Percentiles rank a stretch among this genome's conserved stretches.
Evolutionary conservation across 2,329 filamentous ascomycete genomes (phyloP).

Genomic region (Cadophora gregata): DNA sequence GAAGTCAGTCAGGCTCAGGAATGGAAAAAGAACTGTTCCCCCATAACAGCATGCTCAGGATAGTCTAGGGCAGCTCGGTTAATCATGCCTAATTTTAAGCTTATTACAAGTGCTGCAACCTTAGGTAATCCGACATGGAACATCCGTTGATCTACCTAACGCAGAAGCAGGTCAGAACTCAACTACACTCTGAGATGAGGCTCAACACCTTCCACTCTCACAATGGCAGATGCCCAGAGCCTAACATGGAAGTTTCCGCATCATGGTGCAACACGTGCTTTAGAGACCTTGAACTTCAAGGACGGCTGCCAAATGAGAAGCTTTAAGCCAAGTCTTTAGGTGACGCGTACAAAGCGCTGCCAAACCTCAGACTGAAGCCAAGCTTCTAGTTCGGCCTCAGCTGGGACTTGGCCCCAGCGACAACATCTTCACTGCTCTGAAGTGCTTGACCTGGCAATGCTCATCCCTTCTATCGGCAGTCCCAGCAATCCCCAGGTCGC

Average conservation of each 20-base stretch:
- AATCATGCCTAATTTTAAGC: conserved; percentile 3
- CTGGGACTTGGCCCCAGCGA: not conserved
- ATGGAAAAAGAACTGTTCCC: not conserved
- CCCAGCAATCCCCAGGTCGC: not conserved
- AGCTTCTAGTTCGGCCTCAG: not conserved
- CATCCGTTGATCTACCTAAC: not conserved
- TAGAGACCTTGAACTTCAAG: too few relatives aligned
- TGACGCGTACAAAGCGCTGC: conserved; percentile 1
- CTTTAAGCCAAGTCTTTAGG: not conserved
- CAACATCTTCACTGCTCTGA: not conserved
- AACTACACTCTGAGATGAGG: not conserved
- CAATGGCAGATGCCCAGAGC: not conserved
- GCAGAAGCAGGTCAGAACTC: not conserved
- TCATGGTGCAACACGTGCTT: not conserved
- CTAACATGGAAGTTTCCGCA: too few relatives aligned
- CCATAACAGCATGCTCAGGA: not conserved
- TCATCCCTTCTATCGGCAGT: not conserved
- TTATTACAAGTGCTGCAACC: not conserved
- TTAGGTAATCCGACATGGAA: not conserved
- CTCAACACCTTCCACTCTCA: not conserved
- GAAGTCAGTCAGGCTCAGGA: not conserved
- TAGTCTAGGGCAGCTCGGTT: not conserved
- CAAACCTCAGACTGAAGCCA: conserved; percentile 5
- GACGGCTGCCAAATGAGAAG: too few relatives aligned
- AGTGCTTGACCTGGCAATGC: not conserved